Evolutionary conservation across 345 rosid species (phyloP).

Genomic region (Citrus sinensis): DVS_A1.0 CM039162.1:1739501-1740000

Average conservation of each 20-base stretch:
- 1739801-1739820: too few relatives aligned
- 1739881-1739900: too few relatives aligned
- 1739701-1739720: constrained; percentile 77
- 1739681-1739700: constrained; percentile 73
- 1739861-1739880: too few relatives aligned
- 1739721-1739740: constrained; percentile 32
- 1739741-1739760: background rate
- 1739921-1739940: too few relatives aligned
- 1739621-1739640: constrained; percentile 57
- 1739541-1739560: background rate
- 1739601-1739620: constrained; percentile 42
- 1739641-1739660: constrained; percentile 49
- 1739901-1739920: too few relatives aligned
- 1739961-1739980: too few relatives aligned
- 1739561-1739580: background rate
- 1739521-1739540: background rate
- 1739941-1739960: too few relatives aligned
- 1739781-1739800: too few relatives aligned
- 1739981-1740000: too few relatives aligned
- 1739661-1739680: constrained; percentile 55
- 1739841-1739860: too few relatives aligned
- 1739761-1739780: too few relatives aligned
- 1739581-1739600: background rate
- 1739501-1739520: constrained; percentile 41
- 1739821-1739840: too few relatives aligned